Conservation (phyloP, 441 rosid genomes). For the Pelargonium australe region DNA sequence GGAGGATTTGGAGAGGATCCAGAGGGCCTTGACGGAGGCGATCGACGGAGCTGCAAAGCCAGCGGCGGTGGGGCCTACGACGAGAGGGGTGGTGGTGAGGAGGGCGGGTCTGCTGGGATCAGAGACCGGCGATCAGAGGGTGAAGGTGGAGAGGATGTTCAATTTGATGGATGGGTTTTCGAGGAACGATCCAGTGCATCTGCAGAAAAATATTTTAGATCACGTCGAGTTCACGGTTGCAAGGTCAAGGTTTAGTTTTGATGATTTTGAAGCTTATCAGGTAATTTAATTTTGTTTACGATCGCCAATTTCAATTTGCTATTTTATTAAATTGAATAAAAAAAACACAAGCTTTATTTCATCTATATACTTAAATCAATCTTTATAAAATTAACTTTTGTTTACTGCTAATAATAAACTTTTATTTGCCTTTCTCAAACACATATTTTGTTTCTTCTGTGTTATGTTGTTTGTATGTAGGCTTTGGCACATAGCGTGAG, state of each 20-base stretch:
- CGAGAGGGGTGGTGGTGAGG: constrained; percentile 31
- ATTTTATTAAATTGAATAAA: too few relatives aligned
- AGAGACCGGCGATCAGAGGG: constrained; percentile 17
- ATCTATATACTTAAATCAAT: too few relatives aligned
- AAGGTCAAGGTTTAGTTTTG: constrained; percentile 41
- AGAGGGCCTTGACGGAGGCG: constrained; percentile 31
- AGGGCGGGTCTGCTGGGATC: constrained; percentile 15
- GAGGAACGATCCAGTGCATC: constrained; percentile 36
- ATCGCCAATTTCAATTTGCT: too few relatives aligned
- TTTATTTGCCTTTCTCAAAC: neutral
- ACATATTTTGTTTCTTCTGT: constrained; percentile 7
- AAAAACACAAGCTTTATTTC: too few relatives aligned
- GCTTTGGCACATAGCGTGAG: constrained; percentile 45
- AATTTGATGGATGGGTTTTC: constrained; percentile 42
- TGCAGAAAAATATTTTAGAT: constrained; percentile 40
- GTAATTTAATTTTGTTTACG: constrained; percentile 15
- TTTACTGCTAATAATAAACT: too few relatives aligned
- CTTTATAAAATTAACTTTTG: too few relatives aligned
- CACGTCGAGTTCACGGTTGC: constrained; percentile 48
- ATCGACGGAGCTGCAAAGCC: constrained; percentile 19
- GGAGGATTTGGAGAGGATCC: constrained; percentile 32
- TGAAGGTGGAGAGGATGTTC: constrained; percentile 41
- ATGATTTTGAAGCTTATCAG: constrained; percentile 58
- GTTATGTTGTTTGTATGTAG: constrained; percentile 21
- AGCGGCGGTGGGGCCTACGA: constrained; percentile 11